Conservation (phyloP, 2,329 filamentous ascomycete genomes). For the Trichoderma gracile region DNA sequence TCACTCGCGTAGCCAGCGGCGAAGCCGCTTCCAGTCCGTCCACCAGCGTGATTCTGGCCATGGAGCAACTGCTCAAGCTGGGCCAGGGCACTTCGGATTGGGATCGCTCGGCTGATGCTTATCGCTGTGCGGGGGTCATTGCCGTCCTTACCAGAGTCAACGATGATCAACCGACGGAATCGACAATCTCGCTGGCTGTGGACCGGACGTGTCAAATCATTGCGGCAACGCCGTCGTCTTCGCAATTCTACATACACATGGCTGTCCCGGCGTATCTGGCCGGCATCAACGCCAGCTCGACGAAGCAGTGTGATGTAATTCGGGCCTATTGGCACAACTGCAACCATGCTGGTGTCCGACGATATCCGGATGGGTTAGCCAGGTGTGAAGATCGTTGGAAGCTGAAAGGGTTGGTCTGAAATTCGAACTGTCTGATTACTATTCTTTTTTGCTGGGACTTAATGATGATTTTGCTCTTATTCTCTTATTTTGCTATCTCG, state of each 20-base stretch:
- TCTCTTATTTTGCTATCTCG: not conserved
- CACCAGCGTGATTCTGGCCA: conserved; percentile 31
- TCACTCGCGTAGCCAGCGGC: conserved; percentile 37
- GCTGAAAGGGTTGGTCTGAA: conserved; percentile 27
- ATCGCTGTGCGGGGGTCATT: conserved; percentile 41
- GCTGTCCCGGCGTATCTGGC: conserved; percentile 42
- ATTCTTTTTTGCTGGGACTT: not conserved
- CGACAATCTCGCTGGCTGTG: conserved; percentile 36
- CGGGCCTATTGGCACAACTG: conserved; percentile 44
- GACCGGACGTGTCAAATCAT: conserved; percentile 41
- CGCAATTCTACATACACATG: conserved; percentile 44
- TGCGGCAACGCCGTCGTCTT: conserved; percentile 35
- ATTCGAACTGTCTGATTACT: not conserved
- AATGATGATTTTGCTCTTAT: not conserved
- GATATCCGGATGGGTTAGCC: conserved; percentile 36
- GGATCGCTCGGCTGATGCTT: conserved; percentile 35
- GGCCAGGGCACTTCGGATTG: conserved; percentile 30
- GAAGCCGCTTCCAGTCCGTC: conserved; percentile 24
- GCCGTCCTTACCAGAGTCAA: conserved; percentile 32
- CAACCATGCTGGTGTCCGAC: conserved; percentile 40
- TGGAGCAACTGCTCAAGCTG: conserved; percentile 33
- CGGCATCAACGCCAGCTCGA: conserved; percentile 39
- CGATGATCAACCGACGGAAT: not conserved
- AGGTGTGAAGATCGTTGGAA: conserved; percentile 41
- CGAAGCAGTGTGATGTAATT: conserved; percentile 39